phyloP scores from a whole-genome alignment of 169 alveolate species.

The Babesia divergens region DNA sequence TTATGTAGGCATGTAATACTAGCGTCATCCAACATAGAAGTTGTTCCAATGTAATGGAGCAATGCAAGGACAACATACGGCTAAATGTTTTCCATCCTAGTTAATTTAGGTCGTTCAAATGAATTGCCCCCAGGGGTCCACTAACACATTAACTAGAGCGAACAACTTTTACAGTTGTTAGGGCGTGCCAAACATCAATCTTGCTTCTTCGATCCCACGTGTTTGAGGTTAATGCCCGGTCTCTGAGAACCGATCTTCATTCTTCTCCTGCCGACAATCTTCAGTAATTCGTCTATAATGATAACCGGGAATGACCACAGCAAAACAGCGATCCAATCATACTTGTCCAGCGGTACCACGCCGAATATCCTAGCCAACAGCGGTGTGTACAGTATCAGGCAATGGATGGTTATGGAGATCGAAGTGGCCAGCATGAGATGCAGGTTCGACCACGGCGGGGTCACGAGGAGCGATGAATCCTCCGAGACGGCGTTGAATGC shows the following conservation, averaged over 20 bases:
- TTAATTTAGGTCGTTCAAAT: no score
- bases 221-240: background rate
- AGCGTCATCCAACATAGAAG: no score
- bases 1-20: no score
- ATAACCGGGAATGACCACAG: slow-evolving; percentile 96
- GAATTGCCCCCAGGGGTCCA: background rate
- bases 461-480: slow-evolving; percentile 89
- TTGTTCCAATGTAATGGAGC: no score
- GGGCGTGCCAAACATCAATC: background rate
- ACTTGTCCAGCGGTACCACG: slow-evolving; percentile 85
- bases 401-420: slow-evolving; percentile 87
- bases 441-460: slow-evolving; percentile 97
- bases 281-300: slow-evolving; percentile 94
- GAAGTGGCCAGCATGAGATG: slow-evolving; percentile 90
- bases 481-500: slow-evolving; percentile 98
- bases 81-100: no score
- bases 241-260: background rate
- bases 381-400: slow-evolving; percentile 92
- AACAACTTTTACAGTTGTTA: background rate
- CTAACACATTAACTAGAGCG: background rate
- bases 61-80: no score
- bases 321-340: slow-evolving; percentile 94
- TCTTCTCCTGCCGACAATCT: slow-evolving; percentile 82
- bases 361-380: slow-evolving; percentile 88
- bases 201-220: background rate